phyloP scores from a whole-genome alignment of 106 monocot genomes.

The Posidonia australis region DNA sequence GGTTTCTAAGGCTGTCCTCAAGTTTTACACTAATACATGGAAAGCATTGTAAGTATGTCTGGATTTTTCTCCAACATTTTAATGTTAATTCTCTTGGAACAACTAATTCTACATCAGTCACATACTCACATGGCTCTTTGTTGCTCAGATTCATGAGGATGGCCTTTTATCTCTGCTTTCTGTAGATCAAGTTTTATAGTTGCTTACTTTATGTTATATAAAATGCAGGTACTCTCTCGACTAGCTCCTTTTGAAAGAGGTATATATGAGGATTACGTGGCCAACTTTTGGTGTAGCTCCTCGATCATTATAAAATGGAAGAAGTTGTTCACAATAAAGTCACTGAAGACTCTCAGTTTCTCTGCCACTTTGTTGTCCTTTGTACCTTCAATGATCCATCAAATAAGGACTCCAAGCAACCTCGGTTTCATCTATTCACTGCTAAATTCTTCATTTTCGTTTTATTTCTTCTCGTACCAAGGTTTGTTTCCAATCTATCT shows the following conservation, averaged over 20 bases:
- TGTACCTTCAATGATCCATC: conserved; percentile 75
- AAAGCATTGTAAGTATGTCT: no score
- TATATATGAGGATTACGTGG: conserved; percentile 94
- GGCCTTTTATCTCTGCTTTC: no score
- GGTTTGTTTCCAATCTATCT: conserved; percentile 19
- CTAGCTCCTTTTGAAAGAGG: conserved; percentile 99
- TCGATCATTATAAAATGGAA: conserved; percentile 93
- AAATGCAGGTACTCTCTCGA: conserved; percentile 65
- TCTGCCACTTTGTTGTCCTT: conserved; percentile 38
- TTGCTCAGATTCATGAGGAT: no score
- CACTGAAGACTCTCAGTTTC: conserved; percentile 53
- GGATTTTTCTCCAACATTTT: no score
- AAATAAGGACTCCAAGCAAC: conserved; percentile 71
- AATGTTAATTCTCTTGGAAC: no score
- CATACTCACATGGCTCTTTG: no score
- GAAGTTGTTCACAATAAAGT: conserved; percentile 41
- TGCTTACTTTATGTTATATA: not conserved
- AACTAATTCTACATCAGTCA: no score
- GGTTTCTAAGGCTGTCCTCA: no score
- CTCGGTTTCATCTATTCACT: conserved; percentile 66
- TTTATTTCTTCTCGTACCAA: conserved; percentile 93
- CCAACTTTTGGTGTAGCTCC: conserved; percentile 96
- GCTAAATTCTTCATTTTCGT: conserved; percentile 84
- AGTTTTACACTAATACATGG: no score
- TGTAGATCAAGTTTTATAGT: not conserved